Evolutionary conservation across 208 protist species (phyloP), one percentile per base, ranked within the genome.

Genomic region (Leishmania gerbilli): DNA sequence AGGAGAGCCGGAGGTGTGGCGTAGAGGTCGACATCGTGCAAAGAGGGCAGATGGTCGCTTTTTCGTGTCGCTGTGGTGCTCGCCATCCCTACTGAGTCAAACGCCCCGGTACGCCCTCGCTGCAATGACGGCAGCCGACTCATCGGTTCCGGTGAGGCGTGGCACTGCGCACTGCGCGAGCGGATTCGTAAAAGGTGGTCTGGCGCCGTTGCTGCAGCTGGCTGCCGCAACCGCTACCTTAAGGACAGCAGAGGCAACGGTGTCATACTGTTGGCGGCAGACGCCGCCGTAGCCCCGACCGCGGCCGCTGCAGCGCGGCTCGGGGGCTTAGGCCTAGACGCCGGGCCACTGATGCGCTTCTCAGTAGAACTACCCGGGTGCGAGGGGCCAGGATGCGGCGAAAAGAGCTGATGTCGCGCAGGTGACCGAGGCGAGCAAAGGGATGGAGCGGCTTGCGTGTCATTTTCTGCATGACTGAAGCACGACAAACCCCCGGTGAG

Each of bases 11-110:
- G 82, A 51, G 88, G 71, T 11, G 82, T 77, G 34, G 79, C 85
- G 79, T 90, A 90, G 55, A 92, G 76, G 65, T 88, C 81, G 5
- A 84, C 86, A 49, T 84, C 88, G 81, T 92, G 86, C 13, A 92
- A 78, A 17, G 86, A 83, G 45, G 83, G 86, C 2, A 92, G 62
- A 31, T 83, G 71, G 65, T 81, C 88, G 49, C 71, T 74, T 56
- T 80, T 82, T 27, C 72, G 74, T 9, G 77, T 17, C 2, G n/a
- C 65, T 40, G 80, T 65, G 24, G 74, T 51, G 6, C 47, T 49
- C 24, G 72, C 45, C 21, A 82, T 60, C 55, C 27, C 40, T 55
- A 42, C 51, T 71, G 27, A 31, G 64, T 34, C 49, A 49, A 47
- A 62, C 24, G 68, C 0, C 4, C 42, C 42, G 19, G 68, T 17